Base-by-base conservation (phyloP, 805 yeast genomes). In the Yarrowia osloensis region DNA sequence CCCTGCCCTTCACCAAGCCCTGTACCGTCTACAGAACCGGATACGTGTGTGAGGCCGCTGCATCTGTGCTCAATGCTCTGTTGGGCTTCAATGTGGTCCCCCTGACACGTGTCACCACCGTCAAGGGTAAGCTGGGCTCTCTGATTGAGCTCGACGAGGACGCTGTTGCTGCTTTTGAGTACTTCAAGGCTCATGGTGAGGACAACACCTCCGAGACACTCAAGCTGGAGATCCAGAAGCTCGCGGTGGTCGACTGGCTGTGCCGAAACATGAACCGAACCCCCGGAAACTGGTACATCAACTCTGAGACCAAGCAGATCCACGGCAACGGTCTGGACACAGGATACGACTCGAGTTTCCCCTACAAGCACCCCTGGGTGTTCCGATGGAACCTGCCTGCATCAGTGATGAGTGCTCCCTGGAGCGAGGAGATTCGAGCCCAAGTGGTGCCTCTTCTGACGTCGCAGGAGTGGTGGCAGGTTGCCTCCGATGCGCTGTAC, bases 321-420 rank as follows among this genome's bases (percentile, higher is more conserved):
- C 63, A 28, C n/a, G 63, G 63, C 5, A 39, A 35, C 63, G 63
- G 63, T 12, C 49, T 28, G 28, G 63, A 57, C n/a, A 57, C 63
- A 4, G 63, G 63, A 1, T 57, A 15, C 11, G 63, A 39, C 49
- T 21, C 47, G 28, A 26, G 37, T 11, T 57, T 57, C 63, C 63
- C 63, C n/a, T 57, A 39, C 37, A 57, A 57, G 21, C 63, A 57
- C 13, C 63, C 63, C 37, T 57, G 63, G 63, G 13, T 40, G 24
- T 39, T 57, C 28, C 33, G 49, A 28, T 57, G 63, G 63, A 40
- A 40, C 21, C 37, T 57, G 26, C 63, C 63, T 28, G 19, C 28
- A 8, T 15, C 28, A 28, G 37, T 40, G 8, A 39, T 19, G 6
- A n/a, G 37, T 21, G 33, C 49, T 24, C 35, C 47, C n/a, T 57